phyloP scores from a whole-genome alignment of 2,329 filamentous ascomycete species.

The Paramyrothecium sp. region DNA sequence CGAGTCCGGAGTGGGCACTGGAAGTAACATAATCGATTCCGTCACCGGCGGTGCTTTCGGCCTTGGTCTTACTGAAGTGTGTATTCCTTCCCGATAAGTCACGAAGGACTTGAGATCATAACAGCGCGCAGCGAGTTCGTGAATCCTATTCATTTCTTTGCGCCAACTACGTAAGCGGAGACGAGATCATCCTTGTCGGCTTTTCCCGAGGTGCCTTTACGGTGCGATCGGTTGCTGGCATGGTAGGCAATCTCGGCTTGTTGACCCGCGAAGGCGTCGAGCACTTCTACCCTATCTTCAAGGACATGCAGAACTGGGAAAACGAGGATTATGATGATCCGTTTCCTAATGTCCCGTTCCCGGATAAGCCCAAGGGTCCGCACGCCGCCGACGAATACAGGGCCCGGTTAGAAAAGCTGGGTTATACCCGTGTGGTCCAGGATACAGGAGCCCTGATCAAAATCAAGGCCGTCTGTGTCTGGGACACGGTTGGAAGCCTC shows the following conservation, averaged over 20 bases:
- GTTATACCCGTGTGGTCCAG: conserved; percentile 42
- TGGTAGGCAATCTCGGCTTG: conserved; percentile 50
- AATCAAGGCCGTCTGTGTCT: conserved; percentile 44
- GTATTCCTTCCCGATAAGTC: too few relatives aligned
- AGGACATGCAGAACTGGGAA: conserved; percentile 55
- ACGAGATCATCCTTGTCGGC: conserved; percentile 55
- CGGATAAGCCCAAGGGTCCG: conserved; percentile 45
- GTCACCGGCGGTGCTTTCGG: conserved; percentile 56
- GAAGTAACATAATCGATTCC: conserved; percentile 45
- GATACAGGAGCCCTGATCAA: conserved; percentile 41
- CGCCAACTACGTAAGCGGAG: conserved; percentile 58
- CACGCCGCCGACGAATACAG: conserved; percentile 41
- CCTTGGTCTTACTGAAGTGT: conserved; percentile 50
- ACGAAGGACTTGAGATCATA: too few relatives aligned
- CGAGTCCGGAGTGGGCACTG: conserved; percentile 59
- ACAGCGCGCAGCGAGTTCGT: conserved; percentile 44
- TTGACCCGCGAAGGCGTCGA: conserved; percentile 53
- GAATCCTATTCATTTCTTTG: conserved; percentile 63
- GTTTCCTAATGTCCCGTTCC: conserved; percentile 45
- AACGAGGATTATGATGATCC: conserved; percentile 42
- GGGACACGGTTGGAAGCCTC: conserved; percentile 42
- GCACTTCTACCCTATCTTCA: conserved; percentile 54
- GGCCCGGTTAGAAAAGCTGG: conserved; percentile 39
- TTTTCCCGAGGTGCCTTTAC: conserved; percentile 61
- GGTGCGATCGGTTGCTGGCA: conserved; percentile 53